Base-by-base conservation (phyloP, 2,329 filamentous ascomycete species). In the Phyllosticta citrichinensis region DNA sequence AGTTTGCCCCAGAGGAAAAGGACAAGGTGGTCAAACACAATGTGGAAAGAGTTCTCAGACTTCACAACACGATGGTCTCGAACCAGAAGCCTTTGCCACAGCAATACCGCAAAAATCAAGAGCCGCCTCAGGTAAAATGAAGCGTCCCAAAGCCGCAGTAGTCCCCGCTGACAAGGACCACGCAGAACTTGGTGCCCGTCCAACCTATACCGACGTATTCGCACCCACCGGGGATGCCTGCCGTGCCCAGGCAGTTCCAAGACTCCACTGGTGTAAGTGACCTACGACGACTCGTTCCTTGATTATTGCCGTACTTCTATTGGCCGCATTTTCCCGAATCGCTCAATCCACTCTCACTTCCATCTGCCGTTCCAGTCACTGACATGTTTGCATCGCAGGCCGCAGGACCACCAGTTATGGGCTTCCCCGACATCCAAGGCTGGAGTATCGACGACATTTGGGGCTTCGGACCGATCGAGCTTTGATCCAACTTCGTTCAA, bases 381-480 rank as follows among this genome's bases (percentile, higher is more conserved):
- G 40, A 47, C 40, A 47, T n/a, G 17, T 47, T 47, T 30, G 9
- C 27, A 1, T 30, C 40, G 6, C 14, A 47, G 40, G 17, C 40
- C n/a, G 40, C 40, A n/a, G 40, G 52, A 19, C 58, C 53, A 10
- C 58, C 58, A 5, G 55, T 60, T 5, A 60, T 62, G 9, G 51
- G 30, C 33, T 62, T 62, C 17, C 56, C 60, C 5, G 60, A 62
- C n/a, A 57, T 58, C 24, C 55, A 62, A 25, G 55, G 35, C n/a
- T 62, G 60, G 60, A 52, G 17, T 50, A 27, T 62, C 17, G 51
- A 62, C 27, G 60, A 62, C 17, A 35, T 62, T 1, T 62, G 60
- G 60, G 51, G 52, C 3, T 62, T 57, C 52, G 60, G 60, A 12
- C 60, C 55, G 6, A 55, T 40, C 27, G 60, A 62, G 5, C n/a